Conservation (phyloP, 73 alveolate species). For the Symbiodinium natans region DNA sequence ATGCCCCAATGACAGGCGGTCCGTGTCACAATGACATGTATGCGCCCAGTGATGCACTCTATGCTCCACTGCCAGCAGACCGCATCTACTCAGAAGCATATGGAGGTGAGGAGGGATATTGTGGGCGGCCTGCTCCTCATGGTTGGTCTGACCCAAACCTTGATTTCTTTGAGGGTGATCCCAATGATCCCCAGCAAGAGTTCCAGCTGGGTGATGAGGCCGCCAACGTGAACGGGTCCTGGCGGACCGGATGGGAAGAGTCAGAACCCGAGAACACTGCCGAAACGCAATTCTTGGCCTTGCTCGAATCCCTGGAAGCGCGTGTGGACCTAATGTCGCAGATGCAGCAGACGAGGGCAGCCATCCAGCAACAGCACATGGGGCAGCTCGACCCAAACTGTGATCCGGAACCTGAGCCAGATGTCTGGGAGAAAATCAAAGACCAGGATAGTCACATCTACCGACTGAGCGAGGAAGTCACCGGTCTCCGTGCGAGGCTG, state of each 20-base stretch:
- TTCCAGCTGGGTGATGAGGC: conserved; percentile 86
- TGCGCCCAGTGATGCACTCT: background rate
- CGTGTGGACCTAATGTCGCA: conserved; percentile 83
- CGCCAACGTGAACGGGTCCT: conserved; percentile 42
- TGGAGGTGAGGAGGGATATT: background rate
- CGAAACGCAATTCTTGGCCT: conserved; percentile 57
- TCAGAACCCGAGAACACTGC: background rate
- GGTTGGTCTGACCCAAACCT: background rate
- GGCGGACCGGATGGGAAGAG: conserved; percentile 45
- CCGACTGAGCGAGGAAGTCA: conserved; percentile 7
- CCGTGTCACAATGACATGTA: background rate
- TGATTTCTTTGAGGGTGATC: background rate
- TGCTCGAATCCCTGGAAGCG: conserved; percentile 26
- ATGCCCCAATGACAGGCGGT: conserved; percentile 5
- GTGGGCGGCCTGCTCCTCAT: background rate
- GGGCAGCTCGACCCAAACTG: background rate
- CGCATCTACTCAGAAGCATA: background rate
- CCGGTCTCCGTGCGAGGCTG: conserved; percentile 9
- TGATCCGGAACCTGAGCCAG: background rate
- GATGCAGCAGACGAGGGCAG: conserved; percentile 81
- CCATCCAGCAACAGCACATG: conserved; percentile 13
- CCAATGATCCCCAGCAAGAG: background rate
- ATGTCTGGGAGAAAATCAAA: background rate
- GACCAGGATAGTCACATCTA: conserved; percentile 7
- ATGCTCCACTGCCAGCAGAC: background rate